These are phyloP conservation scores for Lentinus tigrinus DNA, from an alignment of 768 basidiomycete genomes.

Conservation along the genomic window DNA sequence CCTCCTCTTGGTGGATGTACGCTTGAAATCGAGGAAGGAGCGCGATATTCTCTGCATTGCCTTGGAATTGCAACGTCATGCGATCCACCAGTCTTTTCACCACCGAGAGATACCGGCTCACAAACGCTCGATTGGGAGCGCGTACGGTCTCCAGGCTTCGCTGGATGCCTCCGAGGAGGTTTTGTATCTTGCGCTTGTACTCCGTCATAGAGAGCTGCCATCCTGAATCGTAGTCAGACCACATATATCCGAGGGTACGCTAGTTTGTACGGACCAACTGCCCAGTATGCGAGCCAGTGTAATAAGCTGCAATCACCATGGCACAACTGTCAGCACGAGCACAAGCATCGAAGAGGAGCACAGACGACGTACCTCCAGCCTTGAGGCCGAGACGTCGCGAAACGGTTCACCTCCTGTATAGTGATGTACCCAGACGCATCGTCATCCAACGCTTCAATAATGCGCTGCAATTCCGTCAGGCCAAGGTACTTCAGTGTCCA, in stretches of 20 bases:
- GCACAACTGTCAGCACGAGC: too few relatives aligned
- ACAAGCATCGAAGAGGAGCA: too few relatives aligned
- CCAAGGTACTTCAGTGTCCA: slow-evolving; percentile 36
- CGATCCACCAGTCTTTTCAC: too few relatives aligned
- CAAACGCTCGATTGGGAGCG: too few relatives aligned
- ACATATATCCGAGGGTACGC: too few relatives aligned
- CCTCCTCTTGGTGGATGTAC: slow-evolving; percentile 26
- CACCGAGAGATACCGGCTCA: too few relatives aligned
- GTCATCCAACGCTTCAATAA: slow-evolving; percentile 39
- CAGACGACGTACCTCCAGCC: slow-evolving; percentile 33
- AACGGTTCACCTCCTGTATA: slow-evolving; percentile 32
- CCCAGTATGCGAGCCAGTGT: slow-evolving; percentile 35
- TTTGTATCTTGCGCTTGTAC: slow-evolving; percentile 13
- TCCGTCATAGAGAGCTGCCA: slow-evolving; percentile 20
- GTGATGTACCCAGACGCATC: slow-evolving; percentile 37
- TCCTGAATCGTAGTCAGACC: slow-evolving; percentile 23
- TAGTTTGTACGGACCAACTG: too few relatives aligned
- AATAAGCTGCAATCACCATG: slow-evolving; percentile 20
- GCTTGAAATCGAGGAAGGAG: slow-evolving; percentile 24
- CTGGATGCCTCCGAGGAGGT: slow-evolving; percentile 7
- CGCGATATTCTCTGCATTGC: neutral
- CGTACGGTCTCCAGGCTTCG: too few relatives aligned
- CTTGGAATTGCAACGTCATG: neutral
- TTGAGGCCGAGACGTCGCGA: slow-evolving; percentile 29
- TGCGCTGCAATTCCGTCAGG: slow-evolving; percentile 29